Conservation (phyloP, 345 rosid species). For the Eutrema japonicum region DNA sequence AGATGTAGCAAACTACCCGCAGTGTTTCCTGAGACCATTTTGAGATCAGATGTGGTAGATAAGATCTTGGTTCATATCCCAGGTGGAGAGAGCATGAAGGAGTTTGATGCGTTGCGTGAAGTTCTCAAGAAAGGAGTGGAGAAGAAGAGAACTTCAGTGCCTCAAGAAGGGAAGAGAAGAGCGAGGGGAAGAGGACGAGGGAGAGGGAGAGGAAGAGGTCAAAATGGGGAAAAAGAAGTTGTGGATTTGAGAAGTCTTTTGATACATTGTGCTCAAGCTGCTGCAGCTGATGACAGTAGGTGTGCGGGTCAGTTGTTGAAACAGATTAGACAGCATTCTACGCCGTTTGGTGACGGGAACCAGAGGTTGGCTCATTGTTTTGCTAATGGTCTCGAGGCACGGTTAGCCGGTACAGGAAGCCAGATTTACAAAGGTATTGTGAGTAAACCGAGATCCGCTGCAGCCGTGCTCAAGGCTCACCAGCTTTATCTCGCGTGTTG, state of each 20-base stretch:
- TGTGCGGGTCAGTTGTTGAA: conserved; percentile 71
- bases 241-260: conserved; percentile 83
- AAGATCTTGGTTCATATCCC: conserved; percentile 59
- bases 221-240: conserved; percentile 62
- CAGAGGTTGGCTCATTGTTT: conserved; percentile 89
- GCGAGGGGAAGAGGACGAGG: conserved; percentile 54
- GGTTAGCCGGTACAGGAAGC: conserved; percentile 78
- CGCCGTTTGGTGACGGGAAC: conserved; percentile 81
- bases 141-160: conserved; percentile 45
- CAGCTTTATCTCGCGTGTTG: conserved; percentile 69
- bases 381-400: conserved; percentile 83
- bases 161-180: conserved; percentile 41
- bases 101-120: conserved; percentile 57
- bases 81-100: conserved; percentile 44
- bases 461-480: conserved; percentile 79
- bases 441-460: conserved; percentile 70
- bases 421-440: conserved; percentile 67
- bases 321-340: conserved; percentile 81
- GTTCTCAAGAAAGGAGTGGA: conserved; percentile 57
- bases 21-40: conserved; percentile 55
- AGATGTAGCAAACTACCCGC: conserved; percentile 78
- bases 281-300: conserved; percentile 70
- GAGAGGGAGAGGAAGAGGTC: conserved; percentile 56
- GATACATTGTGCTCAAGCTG: conserved; percentile 84
- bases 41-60: conserved; percentile 73